Conservation (phyloP, 73 alveolate genomes). For the Paramecium biaurelia region DNA sequence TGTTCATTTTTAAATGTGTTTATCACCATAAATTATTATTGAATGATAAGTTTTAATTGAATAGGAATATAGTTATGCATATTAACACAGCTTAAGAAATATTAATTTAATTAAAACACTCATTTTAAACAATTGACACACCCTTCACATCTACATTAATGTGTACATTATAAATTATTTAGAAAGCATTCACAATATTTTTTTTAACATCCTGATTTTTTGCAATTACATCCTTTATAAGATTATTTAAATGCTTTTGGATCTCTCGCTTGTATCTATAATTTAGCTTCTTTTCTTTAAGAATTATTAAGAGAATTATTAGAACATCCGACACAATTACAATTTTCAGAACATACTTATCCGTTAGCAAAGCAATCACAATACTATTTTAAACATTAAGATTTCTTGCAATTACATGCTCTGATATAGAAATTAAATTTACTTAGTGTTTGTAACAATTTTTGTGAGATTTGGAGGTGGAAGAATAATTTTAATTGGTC, state of each 20-base stretch:
- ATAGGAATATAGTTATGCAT: not conserved
- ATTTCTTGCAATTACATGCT: conserved; percentile 81
- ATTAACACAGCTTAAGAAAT: not conserved
- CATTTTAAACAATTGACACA: conserved; percentile 11
- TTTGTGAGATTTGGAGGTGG: conserved; percentile 1
- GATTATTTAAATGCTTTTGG: conserved; percentile 77
- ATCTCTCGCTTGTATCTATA: conserved; percentile 71
- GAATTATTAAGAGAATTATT: conserved; percentile 74
- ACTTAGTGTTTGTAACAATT: not conserved
- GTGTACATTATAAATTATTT: not conserved
- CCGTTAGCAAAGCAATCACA: conserved; percentile 90
- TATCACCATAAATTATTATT: not conserved
- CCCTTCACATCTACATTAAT: conserved; percentile 16
- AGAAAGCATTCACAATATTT: conserved; percentile 78
- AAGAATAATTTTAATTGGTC: conserved; percentile 27
- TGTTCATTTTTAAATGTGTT: not conserved
- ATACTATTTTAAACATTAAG: conserved; percentile 84
- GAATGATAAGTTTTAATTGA: not conserved
- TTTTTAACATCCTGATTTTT: conserved; percentile 73
- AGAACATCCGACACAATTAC: conserved; percentile 80
- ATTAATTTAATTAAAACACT: not conserved
- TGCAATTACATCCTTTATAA: conserved; percentile 75
- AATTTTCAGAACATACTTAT: conserved; percentile 75
- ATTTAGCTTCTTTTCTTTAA: conserved; percentile 66
- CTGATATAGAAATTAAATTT: not conserved